These are phyloP conservation scores for Gautieria morchelliformis DNA, from an alignment of 768 basidiomycete genomes.

Conservation along the genomic window DNA sequence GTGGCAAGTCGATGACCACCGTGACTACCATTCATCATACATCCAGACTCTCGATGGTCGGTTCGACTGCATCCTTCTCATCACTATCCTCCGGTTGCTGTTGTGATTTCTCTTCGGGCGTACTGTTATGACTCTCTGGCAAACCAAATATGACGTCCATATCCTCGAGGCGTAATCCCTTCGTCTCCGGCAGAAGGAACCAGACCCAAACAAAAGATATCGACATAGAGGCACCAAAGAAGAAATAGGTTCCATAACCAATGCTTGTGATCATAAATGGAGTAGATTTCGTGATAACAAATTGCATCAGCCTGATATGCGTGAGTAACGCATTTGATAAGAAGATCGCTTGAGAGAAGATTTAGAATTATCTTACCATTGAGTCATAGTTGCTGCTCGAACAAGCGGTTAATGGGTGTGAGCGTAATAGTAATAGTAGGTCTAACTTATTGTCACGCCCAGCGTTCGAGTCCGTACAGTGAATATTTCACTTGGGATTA, in stretches of 20 bases:
- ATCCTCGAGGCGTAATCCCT: conserved; percentile 36
- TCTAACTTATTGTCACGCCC: conserved; percentile 11
- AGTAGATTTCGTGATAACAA: conserved; percentile 21
- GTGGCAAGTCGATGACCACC: too few relatives aligned
- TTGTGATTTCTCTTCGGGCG: too few relatives aligned
- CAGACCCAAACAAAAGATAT: conserved; percentile 34
- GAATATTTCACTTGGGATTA: conserved; percentile 35
- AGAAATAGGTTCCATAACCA: conserved; percentile 20
- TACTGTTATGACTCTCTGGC: neutral
- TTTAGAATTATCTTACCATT: neutral
- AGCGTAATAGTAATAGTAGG: neutral
- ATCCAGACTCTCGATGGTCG: neutral
- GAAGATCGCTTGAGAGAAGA: conserved; percentile 24
- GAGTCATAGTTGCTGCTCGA: neutral
- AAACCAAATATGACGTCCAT: conserved; percentile 32
- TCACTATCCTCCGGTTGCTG: neutral
- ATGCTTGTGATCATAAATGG: conserved; percentile 21
- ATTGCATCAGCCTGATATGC: conserved; percentile 14
- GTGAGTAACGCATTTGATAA: neutral
- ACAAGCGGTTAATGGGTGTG: neutral
- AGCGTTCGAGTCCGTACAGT: conserved; percentile 13
- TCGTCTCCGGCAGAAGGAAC: conserved; percentile 38
- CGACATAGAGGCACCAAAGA: conserved; percentile 17
- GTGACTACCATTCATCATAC: neutral
- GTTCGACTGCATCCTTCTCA: neutral